Conservation (phyloP, 169 alveolate genomes). For the Perkinsus chesapeaki region DNA sequence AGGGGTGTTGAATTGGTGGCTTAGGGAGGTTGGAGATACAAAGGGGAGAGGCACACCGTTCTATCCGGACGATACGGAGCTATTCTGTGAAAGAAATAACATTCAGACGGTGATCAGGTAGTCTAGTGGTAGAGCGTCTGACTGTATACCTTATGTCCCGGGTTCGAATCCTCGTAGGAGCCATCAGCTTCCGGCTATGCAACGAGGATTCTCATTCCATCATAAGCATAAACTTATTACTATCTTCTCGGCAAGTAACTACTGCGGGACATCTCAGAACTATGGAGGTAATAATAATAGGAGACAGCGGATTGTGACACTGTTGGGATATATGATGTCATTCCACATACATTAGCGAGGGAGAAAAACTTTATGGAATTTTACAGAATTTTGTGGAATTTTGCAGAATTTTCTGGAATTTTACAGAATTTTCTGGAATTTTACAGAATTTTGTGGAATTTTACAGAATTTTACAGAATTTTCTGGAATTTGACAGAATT, state of each 20-base stretch:
- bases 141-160: too few relatives aligned
- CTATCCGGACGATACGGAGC: not conserved
- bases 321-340: not conserved
- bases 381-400: too few relatives aligned
- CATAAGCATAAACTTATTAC: constrained; percentile 65
- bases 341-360: constrained; percentile 48
- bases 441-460: too few relatives aligned
- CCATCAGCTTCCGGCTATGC: constrained; percentile 66
- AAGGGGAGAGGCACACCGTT: not conserved
- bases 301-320: constrained; percentile 30
- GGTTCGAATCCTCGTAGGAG: not conserved
- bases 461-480: constrained; percentile 50
- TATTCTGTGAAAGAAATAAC: not conserved
- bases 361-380: too few relatives aligned
- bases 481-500: constrained; percentile 53
- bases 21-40: not conserved
- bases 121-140: not conserved
- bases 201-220: constrained; percentile 61
- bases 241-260: constrained; percentile 68
- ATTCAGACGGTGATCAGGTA: not conserved
- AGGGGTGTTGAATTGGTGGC: not conserved
- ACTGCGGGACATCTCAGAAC: constrained; percentile 64
- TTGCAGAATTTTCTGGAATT: too few relatives aligned
- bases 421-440: too few relatives aligned
- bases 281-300: constrained; percentile 43